Base-by-base conservation (phyloP, 495 filamentous ascomycete species). In the Neurospora pannonica region DNA sequence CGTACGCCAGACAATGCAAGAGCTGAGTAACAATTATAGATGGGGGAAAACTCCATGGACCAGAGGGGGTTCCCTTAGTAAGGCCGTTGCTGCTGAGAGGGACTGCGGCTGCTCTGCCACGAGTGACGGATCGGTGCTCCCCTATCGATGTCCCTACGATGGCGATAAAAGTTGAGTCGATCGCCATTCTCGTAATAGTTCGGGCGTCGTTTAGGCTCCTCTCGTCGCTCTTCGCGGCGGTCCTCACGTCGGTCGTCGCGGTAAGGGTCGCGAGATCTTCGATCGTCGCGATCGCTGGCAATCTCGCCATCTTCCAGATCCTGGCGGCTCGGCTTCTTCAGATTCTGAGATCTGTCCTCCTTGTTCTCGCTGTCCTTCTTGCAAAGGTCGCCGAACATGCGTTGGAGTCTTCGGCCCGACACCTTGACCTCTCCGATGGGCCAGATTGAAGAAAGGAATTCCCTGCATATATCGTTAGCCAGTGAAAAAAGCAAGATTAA, bases 311-410 rank as follows among this genome's bases (percentile, higher is more conserved):
- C 81, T 69, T 82, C 81, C 2, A 82, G 74, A 42, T 82, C 80
- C 5, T 76, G 78, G 70, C 79, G 72, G 13, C 43, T 77, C 13
- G 73, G 71, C 6, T 75, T 73, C 62, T 74, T 75, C 39, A 54
- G 21, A 8, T 77, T 76, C 36, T 43, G 67, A 46, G 72, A 28
- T n/a, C 70, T 75, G 1, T 79, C 76, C 5, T 82, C 79, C n/a
- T 76, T 75, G 70, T 77, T 76, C 24, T 21, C 31, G 43, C 78
- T 76, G 24, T 82, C 78, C 71, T 80, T 79, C 19, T 78, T 75
- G 21, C 78, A 42, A 54, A 88, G 79, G 70, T 83, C 83, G 24
- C 81, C 78, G 76, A 84, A 87, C 85, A 87, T 88, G 31, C 76
- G 77, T 74, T 85, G 83, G 15, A 88, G 77, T 39, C 84, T 79